These are phyloP conservation scores for Gossypium schwendimanii DNA, from an alignment of 441 rosid genomes.

Conservation along the genomic window DNA sequence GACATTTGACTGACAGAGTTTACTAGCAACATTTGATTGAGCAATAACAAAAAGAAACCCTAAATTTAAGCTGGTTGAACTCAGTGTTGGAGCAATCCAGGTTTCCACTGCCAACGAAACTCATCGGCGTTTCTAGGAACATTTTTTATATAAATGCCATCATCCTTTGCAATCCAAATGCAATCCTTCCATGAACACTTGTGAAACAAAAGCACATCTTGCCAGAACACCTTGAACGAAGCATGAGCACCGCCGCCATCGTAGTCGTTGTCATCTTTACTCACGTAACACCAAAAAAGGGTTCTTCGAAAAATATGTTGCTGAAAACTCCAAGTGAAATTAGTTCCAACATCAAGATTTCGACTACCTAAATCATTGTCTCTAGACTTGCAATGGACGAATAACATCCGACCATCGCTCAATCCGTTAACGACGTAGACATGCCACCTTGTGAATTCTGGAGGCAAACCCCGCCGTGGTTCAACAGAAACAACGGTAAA, in stretches of 20 bases:
- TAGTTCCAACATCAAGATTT: background rate
- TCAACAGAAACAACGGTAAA: background rate
- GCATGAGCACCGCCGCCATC: background rate
- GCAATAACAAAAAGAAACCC: background rate
- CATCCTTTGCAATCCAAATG: constrained; percentile 4
- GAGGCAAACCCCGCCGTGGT: background rate
- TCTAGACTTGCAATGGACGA: constrained; percentile 27
- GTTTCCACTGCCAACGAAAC: constrained; percentile 5
- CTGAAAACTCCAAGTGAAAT: background rate
- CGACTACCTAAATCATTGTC: constrained; percentile 31
- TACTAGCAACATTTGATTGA: background rate
- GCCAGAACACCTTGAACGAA: background rate
- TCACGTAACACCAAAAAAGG: background rate
- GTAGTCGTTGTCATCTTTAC: background rate
- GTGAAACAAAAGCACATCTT: background rate
- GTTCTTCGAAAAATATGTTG: background rate
- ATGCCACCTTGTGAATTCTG: constrained; percentile 20
- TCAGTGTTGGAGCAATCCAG: background rate
- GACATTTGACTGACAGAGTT: background rate
- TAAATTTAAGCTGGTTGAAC: background rate
- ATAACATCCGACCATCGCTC: constrained; percentile 2
- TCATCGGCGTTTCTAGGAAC: constrained; percentile 2
- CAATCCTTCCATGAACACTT: background rate
- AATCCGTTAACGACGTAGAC: constrained; percentile 25
- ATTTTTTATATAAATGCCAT: constrained; percentile 29